A percentile compares a stretch with the other conserved stretches of the same genome.
These are phyloP conservation scores for Onygenales sp. DNA, from an alignment of 2,329 filamentous ascomycete genomes.

Conservation along the genomic window DNA sequence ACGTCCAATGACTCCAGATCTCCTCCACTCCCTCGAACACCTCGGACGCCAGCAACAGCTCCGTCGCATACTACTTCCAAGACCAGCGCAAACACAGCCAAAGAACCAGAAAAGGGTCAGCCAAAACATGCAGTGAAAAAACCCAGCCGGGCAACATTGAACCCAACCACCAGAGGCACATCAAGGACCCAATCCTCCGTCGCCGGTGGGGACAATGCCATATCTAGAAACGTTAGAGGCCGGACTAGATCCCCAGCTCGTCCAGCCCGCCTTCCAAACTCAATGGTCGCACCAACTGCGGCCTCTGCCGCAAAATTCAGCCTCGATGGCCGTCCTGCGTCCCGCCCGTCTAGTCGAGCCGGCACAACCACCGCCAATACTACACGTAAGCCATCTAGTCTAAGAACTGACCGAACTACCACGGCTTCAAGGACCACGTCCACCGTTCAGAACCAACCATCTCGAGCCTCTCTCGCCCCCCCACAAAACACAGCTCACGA, in stretches of 20 bases:
- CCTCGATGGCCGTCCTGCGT: constrained; percentile 10
- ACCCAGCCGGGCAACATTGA: constrained; percentile 15
- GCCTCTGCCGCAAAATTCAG: constrained; percentile 28
- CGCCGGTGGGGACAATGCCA: constrained; percentile 8
- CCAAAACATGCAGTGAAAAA: constrained; percentile 22
- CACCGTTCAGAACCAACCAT: constrained; percentile 18
- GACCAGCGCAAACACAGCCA: constrained; percentile 12
- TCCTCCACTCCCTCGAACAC: constrained; percentile 12
- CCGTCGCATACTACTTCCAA: constrained; percentile 11
- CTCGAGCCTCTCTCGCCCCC: constrained; percentile 17
- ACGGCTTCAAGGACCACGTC: constrained; percentile 9
- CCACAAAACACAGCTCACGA: constrained; percentile 12
- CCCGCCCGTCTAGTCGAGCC: constrained; percentile 19
- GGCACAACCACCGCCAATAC: constrained; percentile 17
- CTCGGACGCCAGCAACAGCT: constrained; percentile 9
- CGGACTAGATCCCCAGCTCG: constrained; percentile 32
- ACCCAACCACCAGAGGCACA: constrained; percentile 1
- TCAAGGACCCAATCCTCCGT: constrained; percentile 5
- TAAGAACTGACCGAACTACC: constrained; percentile 13
- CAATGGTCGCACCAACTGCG: constrained; percentile 31
- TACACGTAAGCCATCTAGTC: constrained; percentile 18
- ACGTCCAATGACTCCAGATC: constrained; percentile 14
- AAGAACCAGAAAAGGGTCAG: constrained; percentile 21
- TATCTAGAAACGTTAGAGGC: constrained; percentile 19
- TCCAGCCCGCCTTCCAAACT: constrained; percentile 30